Evolutionary conservation across 306 rosid genomes (phyloP).

Genomic region (Amphicarpaea edgeworthii): DNA sequence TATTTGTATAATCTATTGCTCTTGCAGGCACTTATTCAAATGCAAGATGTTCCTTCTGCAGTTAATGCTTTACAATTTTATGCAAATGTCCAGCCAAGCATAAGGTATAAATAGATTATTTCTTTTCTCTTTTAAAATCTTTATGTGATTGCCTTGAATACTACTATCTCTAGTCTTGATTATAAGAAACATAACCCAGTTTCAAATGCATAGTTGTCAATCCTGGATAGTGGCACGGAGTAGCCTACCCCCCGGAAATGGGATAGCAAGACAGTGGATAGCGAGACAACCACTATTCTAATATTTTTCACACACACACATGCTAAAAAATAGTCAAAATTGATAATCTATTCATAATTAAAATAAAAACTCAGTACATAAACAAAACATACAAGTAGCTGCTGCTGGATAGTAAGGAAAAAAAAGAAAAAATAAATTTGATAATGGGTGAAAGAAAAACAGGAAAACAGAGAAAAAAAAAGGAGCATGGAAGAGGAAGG

Average conservation of each 20-base stretch:
- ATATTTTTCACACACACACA: too few species aligned
- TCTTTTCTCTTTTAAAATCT: neutral
- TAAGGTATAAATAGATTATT: constrained; percentile 63
- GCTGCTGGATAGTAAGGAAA: neutral
- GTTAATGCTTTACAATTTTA: constrained; percentile 85
- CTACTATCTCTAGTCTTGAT: neutral
- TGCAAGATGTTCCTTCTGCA: constrained; percentile 93
- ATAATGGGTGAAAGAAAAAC: neutral
- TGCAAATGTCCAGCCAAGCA: constrained; percentile 86
- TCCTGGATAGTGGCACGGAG: too few species aligned
- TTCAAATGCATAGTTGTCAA: neutral
- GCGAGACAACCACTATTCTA: neutral
- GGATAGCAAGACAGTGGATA: neutral
- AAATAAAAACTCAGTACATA: neutral
- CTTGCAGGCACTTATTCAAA: constrained; percentile 93
- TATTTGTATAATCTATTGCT: constrained; percentile 25
- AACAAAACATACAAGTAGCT: neutral
- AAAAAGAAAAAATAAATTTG: too few species aligned
- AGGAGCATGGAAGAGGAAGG: neutral
- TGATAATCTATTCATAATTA: neutral
- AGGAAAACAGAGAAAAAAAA: neutral
- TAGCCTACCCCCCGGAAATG: neutral
- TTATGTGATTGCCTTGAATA: constrained; percentile 17
- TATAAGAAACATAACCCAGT: neutral
- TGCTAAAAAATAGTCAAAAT: neutral